Conservation (phyloP, 2,329 filamentous ascomycete genomes). For the Escovopsis weberi region DNA sequence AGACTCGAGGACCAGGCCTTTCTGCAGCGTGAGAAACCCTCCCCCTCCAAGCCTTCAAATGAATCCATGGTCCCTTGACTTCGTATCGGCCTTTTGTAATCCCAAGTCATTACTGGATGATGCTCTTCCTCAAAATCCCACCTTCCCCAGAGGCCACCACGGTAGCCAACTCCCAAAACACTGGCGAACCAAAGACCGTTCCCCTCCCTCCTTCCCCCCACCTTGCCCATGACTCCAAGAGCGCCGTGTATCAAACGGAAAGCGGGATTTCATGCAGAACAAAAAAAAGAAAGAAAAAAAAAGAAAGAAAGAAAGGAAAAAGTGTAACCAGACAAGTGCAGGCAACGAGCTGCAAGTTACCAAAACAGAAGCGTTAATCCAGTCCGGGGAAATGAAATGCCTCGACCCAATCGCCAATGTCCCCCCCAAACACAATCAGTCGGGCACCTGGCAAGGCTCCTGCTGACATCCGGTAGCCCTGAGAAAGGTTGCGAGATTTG, state of each 20-base stretch:
- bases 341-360: constrained; percentile 11
- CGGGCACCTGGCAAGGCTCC: constrained; percentile 9
- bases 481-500: neutral
- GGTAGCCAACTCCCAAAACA: constrained; percentile 21
- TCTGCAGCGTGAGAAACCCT: too few relatives aligned
- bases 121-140: too few relatives aligned
- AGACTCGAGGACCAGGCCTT: too few relatives aligned
- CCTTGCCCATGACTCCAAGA: constrained; percentile 24
- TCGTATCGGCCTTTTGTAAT: too few relatives aligned
- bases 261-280: constrained; percentile 20
- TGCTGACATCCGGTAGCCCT: constrained; percentile 1
- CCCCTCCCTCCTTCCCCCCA: constrained; percentile 6
- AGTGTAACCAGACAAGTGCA: constrained; percentile 19
- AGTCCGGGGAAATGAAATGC: constrained; percentile 8
- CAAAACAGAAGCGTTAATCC: constrained; percentile 15
- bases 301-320: too few relatives aligned
- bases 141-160: constrained; percentile 7
- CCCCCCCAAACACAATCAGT: constrained; percentile 11
- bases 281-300: too few relatives aligned
- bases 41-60: too few relatives aligned
- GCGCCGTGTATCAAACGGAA: constrained; percentile 25
- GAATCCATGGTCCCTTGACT: too few relatives aligned
- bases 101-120: too few relatives aligned
- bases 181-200: constrained; percentile 20
- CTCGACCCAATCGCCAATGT: constrained; percentile 5